Base-by-base conservation (phyloP, 1,139 yeast species). In the Suhomyces terraborum region DNA sequence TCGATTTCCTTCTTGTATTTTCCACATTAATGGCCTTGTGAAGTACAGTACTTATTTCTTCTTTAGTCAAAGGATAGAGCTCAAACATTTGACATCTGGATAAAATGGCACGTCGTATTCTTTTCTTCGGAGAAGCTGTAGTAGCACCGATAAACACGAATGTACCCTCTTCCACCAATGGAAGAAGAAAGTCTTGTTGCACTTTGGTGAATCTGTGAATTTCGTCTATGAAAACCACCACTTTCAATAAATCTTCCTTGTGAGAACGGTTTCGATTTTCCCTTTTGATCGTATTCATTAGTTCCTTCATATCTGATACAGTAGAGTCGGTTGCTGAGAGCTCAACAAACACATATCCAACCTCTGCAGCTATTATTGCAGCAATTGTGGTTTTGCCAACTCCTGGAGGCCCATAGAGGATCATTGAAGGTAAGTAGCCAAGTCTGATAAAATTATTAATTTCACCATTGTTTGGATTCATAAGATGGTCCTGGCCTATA, bases 321-420 rank as follows among this genome's bases (percentile, higher is more conserved):
- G 73, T 63, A 3, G 66, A 54, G 38, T 66, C 68, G 0, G 76
- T 71, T 2, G 76, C 77, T 3, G 74, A 69, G 19, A 68, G 51
- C 43, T 70, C 75, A 8, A 64, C 51, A 43, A 70, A 63, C n/a
- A 60, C 65, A 45, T 70, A 68, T 9, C 61, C 61, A 4, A 64
- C 60, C 31, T 63, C 63, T 4, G 48, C 35, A 0, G 77, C 72
- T 13, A 72, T 43, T 3, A 70, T 60, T 5, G 63, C 46, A 1
- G 77, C 77, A n/a, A 73, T 42, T 0, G 76, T 68, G 1, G 77
- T 72, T 46, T 73, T 73, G 0, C 78, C 78, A 8, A 68, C 71
- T 1, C 78, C 77, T 1, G 76, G 75, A 0, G 77, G 76, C 0
- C 78, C 78, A 37, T 58, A 52, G 6, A 73, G 55, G 5, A 73